These are phyloP conservation scores for Pseudonectria foliicola DNA, from an alignment of 2,329 filamentous ascomycete species.

Conservation along the genomic window DNA sequence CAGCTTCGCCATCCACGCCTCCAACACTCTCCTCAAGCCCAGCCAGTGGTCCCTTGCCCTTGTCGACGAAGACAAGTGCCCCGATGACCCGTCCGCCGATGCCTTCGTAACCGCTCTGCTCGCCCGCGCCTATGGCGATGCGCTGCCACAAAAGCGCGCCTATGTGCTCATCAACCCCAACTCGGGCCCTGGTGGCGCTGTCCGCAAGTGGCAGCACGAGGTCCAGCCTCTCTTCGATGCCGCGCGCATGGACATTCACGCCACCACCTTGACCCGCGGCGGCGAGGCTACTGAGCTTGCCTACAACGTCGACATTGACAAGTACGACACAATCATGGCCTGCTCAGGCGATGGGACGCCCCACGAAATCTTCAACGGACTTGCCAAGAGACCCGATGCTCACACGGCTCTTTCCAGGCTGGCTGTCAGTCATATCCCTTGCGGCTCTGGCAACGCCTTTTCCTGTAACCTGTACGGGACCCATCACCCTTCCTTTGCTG, in stretches of 20 bases:
- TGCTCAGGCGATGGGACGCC: slow-evolving; percentile 90
- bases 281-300: slow-evolving; percentile 77
- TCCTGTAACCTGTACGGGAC: slow-evolving; percentile 84
- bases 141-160: slow-evolving; percentile 65
- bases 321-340: slow-evolving; percentile 77
- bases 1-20: slow-evolving; percentile 58
- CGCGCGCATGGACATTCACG: slow-evolving; percentile 68
- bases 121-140: slow-evolving; percentile 60
- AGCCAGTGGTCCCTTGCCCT: slow-evolving; percentile 51
- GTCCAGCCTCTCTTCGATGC: slow-evolving; percentile 78
- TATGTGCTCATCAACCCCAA: slow-evolving; percentile 90
- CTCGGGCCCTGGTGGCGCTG: slow-evolving; percentile 72
- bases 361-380: slow-evolving; percentile 90
- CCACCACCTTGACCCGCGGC: slow-evolving; percentile 61
- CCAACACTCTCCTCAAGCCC: slow-evolving; percentile 53
- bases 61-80: slow-evolving; percentile 7
- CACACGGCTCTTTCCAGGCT: slow-evolving; percentile 65
- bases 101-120: slow-evolving; percentile 62
- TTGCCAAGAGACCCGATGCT: slow-evolving; percentile 71
- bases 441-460: slow-evolving; percentile 91
- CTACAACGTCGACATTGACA: slow-evolving; percentile 66
- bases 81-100: slow-evolving; percentile 33
- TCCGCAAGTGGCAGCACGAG: slow-evolving; percentile 64
- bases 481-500: slow-evolving; percentile 64
- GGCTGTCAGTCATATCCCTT: slow-evolving; percentile 81